These are phyloP conservation scores for Cardamine occulta DNA, from an alignment of 345 rosid species.

Conservation along the genomic window DNA sequence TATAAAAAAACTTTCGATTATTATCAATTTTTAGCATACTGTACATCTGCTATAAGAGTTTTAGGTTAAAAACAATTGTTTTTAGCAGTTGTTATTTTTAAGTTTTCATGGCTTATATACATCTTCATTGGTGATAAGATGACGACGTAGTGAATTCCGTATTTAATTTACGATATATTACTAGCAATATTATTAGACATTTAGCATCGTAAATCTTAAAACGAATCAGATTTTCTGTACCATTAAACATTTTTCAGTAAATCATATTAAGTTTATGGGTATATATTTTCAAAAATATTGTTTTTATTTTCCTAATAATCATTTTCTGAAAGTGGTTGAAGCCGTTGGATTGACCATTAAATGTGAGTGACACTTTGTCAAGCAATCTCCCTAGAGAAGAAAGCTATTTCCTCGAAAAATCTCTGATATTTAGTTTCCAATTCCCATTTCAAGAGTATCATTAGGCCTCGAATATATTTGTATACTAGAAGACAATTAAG, in stretches of 20 bases:
- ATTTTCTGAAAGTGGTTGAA: conserved; percentile 15
- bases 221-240: not conserved
- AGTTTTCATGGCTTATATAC: not conserved
- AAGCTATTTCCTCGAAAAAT: not conserved
- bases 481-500: conserved; percentile 16
- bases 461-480: conserved; percentile 5
- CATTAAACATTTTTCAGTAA: not conserved
- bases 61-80: not conserved
- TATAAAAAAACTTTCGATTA: not conserved
- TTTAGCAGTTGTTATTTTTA: not conserved
- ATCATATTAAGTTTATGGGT: not conserved
- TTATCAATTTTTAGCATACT: not conserved
- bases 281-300: not conserved
- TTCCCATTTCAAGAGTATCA: not conserved
- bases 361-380: not conserved
- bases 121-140: not conserved
- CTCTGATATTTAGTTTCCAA: not conserved
- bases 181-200: not conserved
- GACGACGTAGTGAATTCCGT: not conserved
- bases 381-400: conserved; percentile 17
- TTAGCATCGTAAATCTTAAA: not conserved
- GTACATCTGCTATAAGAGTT: not conserved
- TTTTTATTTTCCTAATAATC: not conserved
- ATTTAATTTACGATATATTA: not conserved
- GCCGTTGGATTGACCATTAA: conserved; percentile 3